phyloP scores from a whole-genome alignment of 2,329 filamentous ascomycete species.

The Fusarium solani-melongenae region DNA sequence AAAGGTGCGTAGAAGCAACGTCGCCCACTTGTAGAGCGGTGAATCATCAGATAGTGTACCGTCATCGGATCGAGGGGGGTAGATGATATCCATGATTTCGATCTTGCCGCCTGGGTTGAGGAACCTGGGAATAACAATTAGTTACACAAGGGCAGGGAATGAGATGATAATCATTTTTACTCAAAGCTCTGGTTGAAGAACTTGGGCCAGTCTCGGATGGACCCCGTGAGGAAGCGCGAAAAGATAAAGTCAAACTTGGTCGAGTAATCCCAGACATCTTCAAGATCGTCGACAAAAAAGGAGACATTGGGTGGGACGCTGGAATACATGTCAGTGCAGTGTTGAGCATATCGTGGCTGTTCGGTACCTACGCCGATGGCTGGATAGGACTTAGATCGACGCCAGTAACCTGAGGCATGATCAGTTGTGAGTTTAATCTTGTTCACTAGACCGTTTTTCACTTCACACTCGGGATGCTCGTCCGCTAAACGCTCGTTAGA shows the following conservation, averaged over 20 bases:
- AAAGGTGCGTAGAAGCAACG: slow-evolving; percentile 1
- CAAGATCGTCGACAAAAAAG: slow-evolving; percentile 24
- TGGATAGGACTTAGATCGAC: slow-evolving; percentile 30
- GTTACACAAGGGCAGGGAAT: not conserved
- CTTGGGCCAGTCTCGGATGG: slow-evolving; percentile 24
- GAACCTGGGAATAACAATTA: not conserved
- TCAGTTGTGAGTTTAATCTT: not conserved
- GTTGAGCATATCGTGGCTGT: not conserved
- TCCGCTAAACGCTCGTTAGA: slow-evolving; percentile 9
- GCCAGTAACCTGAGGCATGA: slow-evolving; percentile 6
- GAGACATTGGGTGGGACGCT: slow-evolving; percentile 23
- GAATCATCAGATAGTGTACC: not conserved
- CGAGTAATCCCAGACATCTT: slow-evolving; percentile 17
- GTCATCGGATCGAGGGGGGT: slow-evolving; percentile 19
- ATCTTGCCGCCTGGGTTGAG: slow-evolving; percentile 10
- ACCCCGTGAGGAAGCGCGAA: slow-evolving; percentile 22
- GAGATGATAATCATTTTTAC: not conserved
- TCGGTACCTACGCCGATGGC: slow-evolving; percentile 1
- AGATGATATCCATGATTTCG: slow-evolving; percentile 28
- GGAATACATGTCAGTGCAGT: not conserved
- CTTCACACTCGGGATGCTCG: slow-evolving; percentile 25
- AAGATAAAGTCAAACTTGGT: slow-evolving; percentile 27
- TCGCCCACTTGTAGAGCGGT: slow-evolving; percentile 10
- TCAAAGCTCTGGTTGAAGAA: slow-evolving; percentile 21
- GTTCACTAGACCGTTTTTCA: not conserved